phyloP scores from a whole-genome alignment of 2,329 filamentous ascomycete species.

The Phialophora macrospora region DNA sequence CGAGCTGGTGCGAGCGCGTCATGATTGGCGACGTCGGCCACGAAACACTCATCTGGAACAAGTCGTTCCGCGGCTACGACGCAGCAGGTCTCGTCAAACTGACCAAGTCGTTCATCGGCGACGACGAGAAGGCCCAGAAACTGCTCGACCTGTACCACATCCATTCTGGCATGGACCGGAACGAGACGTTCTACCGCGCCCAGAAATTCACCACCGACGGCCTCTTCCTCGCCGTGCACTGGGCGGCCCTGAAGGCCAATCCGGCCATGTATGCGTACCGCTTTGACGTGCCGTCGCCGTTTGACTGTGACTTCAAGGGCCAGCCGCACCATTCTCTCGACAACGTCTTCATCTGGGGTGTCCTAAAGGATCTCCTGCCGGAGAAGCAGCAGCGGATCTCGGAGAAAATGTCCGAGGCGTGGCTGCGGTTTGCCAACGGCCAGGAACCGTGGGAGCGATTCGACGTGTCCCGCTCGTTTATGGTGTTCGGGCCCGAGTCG shows the following conservation, averaged over 20 bases:
- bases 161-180: neutral
- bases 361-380: constrained; percentile 13
- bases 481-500: constrained; percentile 11
- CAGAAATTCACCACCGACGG: constrained; percentile 16
- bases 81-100: constrained; percentile 1
- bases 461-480: constrained; percentile 4
- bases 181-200: constrained; percentile 12
- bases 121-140: constrained; percentile 8
- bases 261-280: constrained; percentile 20
- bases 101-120: neutral
- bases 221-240: constrained; percentile 17
- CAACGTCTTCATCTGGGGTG: constrained; percentile 14
- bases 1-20: constrained; percentile 12
- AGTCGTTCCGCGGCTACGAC: constrained; percentile 11
- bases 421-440: constrained; percentile 16
- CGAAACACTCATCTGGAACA: constrained; percentile 17
- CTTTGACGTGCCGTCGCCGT: constrained; percentile 17
- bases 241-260: constrained; percentile 8
- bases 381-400: constrained; percentile 13
- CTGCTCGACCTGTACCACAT: constrained; percentile 15
- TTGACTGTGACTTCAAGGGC: constrained; percentile 11
- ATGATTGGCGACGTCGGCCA: constrained; percentile 17
- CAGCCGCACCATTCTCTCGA: constrained; percentile 18
- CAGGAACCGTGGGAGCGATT: constrained; percentile 16
- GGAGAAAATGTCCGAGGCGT: constrained; percentile 11